Evolutionary conservation across 108 stramenopile species (phyloP).

Genomic region (Seminavis robusta): DNA sequence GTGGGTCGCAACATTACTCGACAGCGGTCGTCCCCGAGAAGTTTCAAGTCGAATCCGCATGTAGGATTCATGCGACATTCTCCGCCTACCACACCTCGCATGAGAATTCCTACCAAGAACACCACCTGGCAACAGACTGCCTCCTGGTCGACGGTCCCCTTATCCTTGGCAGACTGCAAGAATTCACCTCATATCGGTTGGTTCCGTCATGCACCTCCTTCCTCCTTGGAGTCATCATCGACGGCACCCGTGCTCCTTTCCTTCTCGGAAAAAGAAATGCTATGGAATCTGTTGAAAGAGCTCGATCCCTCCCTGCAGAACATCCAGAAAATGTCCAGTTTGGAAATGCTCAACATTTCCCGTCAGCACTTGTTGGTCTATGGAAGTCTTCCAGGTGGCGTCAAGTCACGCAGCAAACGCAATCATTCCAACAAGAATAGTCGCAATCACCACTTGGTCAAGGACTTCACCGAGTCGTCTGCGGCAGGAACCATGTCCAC

Average conservation of each 20-base stretch:
- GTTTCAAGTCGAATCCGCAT: constrained; percentile 44
- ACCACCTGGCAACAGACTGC: not conserved
- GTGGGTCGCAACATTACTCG: no score
- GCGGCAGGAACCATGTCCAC: not conserved
- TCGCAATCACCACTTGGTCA: no score
- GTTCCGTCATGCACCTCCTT: constrained; percentile 48
- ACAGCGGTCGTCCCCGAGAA: no score
- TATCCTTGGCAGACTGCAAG: constrained; percentile 1
- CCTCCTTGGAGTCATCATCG: no score
- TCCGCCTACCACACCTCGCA: constrained; percentile 35
- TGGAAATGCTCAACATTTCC: not conserved
- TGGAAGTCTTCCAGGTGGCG: no score
- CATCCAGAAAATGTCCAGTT: not conserved
- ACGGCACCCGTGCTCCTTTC: no score
- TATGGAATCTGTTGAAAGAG: not conserved
- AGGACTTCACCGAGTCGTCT: not conserved
- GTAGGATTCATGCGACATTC: constrained; percentile 53
- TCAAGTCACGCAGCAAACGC: no score
- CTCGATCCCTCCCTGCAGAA: not conserved
- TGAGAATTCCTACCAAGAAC: not conserved
- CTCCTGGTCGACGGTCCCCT: not conserved
- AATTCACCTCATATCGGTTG: constrained; percentile 42
- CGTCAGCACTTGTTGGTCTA: no score
- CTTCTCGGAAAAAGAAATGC: not conserved
- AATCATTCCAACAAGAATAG: no score